Percentiles rank a stretch among this genome's conserved stretches.
phyloP scores from a whole-genome alignment of 2,329 filamentous ascomycete genomes.

The Pseudogymnoascus sp. region DNA sequence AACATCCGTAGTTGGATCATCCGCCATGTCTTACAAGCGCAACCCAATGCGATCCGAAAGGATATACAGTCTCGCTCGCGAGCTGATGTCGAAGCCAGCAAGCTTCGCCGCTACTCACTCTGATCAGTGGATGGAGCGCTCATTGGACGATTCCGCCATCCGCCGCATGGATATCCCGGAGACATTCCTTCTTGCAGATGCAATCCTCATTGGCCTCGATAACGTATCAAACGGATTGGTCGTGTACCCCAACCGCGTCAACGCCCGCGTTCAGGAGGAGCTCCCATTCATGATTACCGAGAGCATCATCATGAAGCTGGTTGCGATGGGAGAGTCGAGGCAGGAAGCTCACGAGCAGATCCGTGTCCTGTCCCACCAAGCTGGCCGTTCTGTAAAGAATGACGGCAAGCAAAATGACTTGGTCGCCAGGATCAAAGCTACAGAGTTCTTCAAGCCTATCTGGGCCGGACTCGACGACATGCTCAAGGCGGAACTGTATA shows the following conservation, averaged over 20 bases:
- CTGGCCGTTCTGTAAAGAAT: slow-evolving; percentile 61
- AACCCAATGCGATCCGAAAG: slow-evolving; percentile 43
- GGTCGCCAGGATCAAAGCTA: slow-evolving; percentile 64
- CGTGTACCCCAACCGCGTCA: slow-evolving; percentile 70
- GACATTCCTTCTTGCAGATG: slow-evolving; percentile 59
- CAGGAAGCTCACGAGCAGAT: slow-evolving; percentile 86
- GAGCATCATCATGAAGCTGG: slow-evolving; percentile 69
- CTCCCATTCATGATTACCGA: slow-evolving; percentile 79
- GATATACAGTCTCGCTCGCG: slow-evolving; percentile 38
- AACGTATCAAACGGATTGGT: slow-evolving; percentile 61
- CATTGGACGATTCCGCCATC: slow-evolving; percentile 39
- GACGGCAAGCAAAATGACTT: slow-evolving; percentile 72
- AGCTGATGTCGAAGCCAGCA: slow-evolving; percentile 31
- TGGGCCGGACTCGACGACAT: slow-evolving; percentile 59
- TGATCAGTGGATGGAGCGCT: slow-evolving; percentile 63
- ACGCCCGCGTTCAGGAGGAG: slow-evolving; percentile 59
- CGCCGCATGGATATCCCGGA: slow-evolving; percentile 55
- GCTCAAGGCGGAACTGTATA: slow-evolving; percentile 53
- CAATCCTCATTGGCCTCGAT: slow-evolving; percentile 56
- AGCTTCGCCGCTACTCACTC: slow-evolving; percentile 51
- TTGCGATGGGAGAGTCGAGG: slow-evolving; percentile 58
- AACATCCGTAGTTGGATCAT: slow-evolving; percentile 43
- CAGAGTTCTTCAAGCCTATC: slow-evolving; percentile 66
- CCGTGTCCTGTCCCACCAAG: slow-evolving; percentile 70
- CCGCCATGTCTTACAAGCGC: slow-evolving; percentile 46